Conservation (phyloP, 441 rosid species). For the Isatis lusitanica region DNA sequence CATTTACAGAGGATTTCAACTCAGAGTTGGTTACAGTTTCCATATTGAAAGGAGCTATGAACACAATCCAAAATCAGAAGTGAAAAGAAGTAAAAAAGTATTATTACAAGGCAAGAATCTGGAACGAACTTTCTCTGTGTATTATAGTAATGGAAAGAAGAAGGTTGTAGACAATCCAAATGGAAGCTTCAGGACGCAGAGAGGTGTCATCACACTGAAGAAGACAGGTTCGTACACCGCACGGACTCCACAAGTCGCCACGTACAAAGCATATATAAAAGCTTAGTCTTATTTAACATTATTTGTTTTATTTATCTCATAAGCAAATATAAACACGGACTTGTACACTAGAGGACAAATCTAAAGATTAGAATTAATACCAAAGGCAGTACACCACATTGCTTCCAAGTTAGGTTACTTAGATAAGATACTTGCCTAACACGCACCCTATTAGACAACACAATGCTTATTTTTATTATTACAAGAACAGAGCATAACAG, state of each 20-base stretch:
- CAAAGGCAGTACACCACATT: neutral
- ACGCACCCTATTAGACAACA: neutral
- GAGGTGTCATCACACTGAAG: conserved; percentile 35
- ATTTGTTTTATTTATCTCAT: neutral
- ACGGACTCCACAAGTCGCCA: neutral
- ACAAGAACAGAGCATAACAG: neutral
- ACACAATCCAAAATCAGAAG: neutral
- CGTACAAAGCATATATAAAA: too few relatives aligned
- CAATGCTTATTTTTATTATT: neutral
- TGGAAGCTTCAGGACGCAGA: conserved; percentile 23
- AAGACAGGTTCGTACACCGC: conserved; percentile 28
- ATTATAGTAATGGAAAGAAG: conserved; percentile 12
- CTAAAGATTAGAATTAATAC: neutral
- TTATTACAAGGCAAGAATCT: neutral
- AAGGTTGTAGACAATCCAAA: conserved; percentile 28
- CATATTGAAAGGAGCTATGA: conserved; percentile 38
- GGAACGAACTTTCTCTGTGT: neutral
- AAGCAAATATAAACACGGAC: neutral
- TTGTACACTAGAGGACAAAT: neutral
- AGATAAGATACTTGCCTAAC: neutral
- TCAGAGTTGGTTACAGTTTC: conserved; percentile 56
- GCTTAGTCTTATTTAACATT: too few relatives aligned
- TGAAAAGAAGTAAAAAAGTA: neutral
- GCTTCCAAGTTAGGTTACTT: neutral
- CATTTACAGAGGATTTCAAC: conserved; percentile 53